A percentile compares a stretch with the other conserved stretches of the same genome.
Evolutionary conservation across 257 asterid species (phyloP).

Genomic region (Paraleonurus japonicus): DNA sequence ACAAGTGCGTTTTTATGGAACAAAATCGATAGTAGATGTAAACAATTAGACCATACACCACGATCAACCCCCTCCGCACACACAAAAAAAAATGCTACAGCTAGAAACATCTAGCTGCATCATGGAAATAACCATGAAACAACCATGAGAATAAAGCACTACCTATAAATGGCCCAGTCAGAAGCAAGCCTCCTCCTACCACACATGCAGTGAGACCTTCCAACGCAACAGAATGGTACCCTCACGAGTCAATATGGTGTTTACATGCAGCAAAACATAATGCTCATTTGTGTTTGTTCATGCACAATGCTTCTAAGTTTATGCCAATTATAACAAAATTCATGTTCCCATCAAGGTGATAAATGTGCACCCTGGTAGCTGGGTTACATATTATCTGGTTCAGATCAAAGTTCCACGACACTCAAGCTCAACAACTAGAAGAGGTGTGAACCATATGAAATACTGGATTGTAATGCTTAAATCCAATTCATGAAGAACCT

Average conservation of each 20-base stretch:
- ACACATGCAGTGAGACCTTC: no score
- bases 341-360: slow-evolving; percentile 16
- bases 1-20: background rate
- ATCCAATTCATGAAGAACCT: background rate
- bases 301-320: background rate
- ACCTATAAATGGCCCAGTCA: no score
- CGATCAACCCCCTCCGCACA: no score
- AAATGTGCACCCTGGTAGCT: slow-evolving; percentile 8
- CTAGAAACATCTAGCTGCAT: no score
- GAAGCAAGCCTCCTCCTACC: no score
- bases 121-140: no score
- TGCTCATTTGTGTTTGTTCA: no score
- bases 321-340: background rate
- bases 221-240: no score
- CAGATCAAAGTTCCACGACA: background rate
- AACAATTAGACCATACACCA: background rate
- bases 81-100: no score
- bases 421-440: slow-evolving; percentile 5
- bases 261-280: no score
- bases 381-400: background rate
- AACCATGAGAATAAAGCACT: no score
- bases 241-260: no score
- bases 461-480: slow-evolving; percentile 7
- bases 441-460: background rate
- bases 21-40: background rate